Conservation (phyloP, 352 stramenopile species). For the Phytopythium cucurbitacearum region DNA sequence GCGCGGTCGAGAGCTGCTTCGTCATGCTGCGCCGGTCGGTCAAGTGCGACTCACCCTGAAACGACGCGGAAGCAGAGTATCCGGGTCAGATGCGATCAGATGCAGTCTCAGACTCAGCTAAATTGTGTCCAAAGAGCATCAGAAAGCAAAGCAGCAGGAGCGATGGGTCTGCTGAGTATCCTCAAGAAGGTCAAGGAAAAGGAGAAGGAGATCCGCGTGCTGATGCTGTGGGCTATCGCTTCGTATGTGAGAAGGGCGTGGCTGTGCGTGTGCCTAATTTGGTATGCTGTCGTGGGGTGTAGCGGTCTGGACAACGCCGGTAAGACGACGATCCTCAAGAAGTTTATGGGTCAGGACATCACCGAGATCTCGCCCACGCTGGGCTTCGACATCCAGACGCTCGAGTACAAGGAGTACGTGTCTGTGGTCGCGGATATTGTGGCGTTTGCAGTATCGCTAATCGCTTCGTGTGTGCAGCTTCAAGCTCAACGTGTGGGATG, state of each 20-base stretch:
- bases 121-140: neutral
- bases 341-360: slow-evolving; percentile 97
- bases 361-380: slow-evolving; percentile 97
- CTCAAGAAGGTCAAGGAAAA: slow-evolving; percentile 99
- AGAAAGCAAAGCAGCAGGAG: neutral
- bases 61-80: too few species aligned
- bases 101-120: neutral
- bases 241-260: neutral
- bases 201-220: slow-evolving; percentile 97
- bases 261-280: slow-evolving; percentile 8
- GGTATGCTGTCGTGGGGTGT: neutral
- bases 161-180: slow-evolving; percentile 91
- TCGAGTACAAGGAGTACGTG: slow-evolving; percentile 92
- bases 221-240: slow-evolving; percentile 89
- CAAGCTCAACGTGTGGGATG: slow-evolving; percentile 98
- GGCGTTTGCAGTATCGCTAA: neutral
- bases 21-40: too few species aligned
- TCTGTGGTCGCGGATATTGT: neutral
- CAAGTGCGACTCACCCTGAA: too few species aligned
- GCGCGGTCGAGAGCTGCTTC: too few species aligned
- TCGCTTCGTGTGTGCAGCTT: slow-evolving; percentile 41
- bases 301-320: slow-evolving; percentile 98
- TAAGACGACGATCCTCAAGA: slow-evolving; percentile 98
- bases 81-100: neutral
- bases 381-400: slow-evolving; percentile 99